phyloP scores from a whole-genome alignment of 1,139 yeast genomes.

The Scheffersomyces parashehatae region DNA sequence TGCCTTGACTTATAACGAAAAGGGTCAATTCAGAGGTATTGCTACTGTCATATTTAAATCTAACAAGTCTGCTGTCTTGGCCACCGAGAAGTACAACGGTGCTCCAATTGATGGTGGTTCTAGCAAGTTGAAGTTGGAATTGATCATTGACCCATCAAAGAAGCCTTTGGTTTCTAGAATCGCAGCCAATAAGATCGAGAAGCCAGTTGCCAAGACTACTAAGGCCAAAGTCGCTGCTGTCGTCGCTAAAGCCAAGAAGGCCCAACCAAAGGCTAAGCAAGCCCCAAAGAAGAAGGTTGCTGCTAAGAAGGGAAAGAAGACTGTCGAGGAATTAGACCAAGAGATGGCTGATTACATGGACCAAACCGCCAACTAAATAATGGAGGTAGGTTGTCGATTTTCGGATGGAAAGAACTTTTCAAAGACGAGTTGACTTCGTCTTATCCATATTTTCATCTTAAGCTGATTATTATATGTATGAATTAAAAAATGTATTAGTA shows the following conservation, averaged over 20 bases:
- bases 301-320: conserved; percentile 61
- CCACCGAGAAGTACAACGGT: conserved; percentile 84
- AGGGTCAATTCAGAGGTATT: conserved; percentile 88
- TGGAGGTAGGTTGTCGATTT: too few relatives aligned
- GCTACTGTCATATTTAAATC: conserved; percentile 81
- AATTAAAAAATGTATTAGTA: too few relatives aligned
- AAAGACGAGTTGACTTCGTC: too few relatives aligned
- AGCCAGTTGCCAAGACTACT: conserved; percentile 20
- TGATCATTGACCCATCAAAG: conserved; percentile 81
- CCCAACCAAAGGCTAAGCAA: conserved; percentile 24
- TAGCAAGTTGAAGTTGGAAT: conserved; percentile 74
- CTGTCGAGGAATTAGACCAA: conserved; percentile 88
- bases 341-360: conserved; percentile 89
- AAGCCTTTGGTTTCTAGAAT: conserved; percentile 77
- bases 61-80: conserved; percentile 64
- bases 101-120: conserved; percentile 93
- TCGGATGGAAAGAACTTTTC: too few relatives aligned
- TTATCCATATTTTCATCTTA: too few relatives aligned
- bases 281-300: conserved; percentile 24
- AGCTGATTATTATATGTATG: too few relatives aligned
- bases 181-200: conserved; percentile 45
- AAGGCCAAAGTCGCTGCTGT: conserved; percentile 15
- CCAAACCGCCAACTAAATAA: conserved; percentile 3
- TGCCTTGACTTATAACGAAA: conserved; percentile 77
- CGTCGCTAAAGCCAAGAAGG: conserved; percentile 22